Percentiles rank a stretch among this genome's conserved stretches.
phyloP scores from a whole-genome alignment of 352 stramenopile genomes.

The Hyphochytrium catenoides region DNA sequence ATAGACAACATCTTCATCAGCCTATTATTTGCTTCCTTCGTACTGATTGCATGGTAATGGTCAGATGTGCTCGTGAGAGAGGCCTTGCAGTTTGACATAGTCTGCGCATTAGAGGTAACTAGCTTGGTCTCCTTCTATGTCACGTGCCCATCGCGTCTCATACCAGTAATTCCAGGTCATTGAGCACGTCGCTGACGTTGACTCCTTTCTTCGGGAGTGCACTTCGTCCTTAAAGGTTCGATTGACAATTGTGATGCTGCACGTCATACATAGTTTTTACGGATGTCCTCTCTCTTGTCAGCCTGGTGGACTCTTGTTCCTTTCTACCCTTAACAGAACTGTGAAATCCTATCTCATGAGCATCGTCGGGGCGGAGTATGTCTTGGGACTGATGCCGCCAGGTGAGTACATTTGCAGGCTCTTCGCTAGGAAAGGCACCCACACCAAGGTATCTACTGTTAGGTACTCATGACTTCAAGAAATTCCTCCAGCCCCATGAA shows the following conservation, averaged over 20 bases:
- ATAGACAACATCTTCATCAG: background rate
- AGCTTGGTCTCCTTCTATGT: no score
- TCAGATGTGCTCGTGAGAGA: slow-evolving; percentile 33
- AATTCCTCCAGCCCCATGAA: slow-evolving; percentile 45
- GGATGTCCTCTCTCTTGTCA: slow-evolving; percentile 5
- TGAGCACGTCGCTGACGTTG: slow-evolving; percentile 42
- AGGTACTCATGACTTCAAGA: slow-evolving; percentile 58
- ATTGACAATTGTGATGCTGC: background rate
- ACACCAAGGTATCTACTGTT: background rate
- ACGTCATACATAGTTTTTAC: background rate
- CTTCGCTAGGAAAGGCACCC: background rate
- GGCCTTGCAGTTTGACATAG: slow-evolving; percentile 43
- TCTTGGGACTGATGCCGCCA: slow-evolving; percentile 37
- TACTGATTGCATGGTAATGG: no score
- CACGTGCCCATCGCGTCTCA: no score
- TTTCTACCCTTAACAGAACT: slow-evolving; percentile 61
- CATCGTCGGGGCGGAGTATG: slow-evolving; percentile 43
- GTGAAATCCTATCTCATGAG: slow-evolving; percentile 27
- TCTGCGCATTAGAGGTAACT: slow-evolving; percentile 57
- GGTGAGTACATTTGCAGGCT: slow-evolving; percentile 7
- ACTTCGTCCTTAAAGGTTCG: slow-evolving; percentile 46
- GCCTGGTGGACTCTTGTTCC: slow-evolving; percentile 41
- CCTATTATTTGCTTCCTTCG: no score
- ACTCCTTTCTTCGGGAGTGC: slow-evolving; percentile 35
- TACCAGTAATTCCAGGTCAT: no score